Percentiles rank a stretch among this genome's conserved stretches.
Evolutionary conservation across 345 rosid species (phyloP).

Genomic region (Eucalyptus erythrocorys): DNA sequence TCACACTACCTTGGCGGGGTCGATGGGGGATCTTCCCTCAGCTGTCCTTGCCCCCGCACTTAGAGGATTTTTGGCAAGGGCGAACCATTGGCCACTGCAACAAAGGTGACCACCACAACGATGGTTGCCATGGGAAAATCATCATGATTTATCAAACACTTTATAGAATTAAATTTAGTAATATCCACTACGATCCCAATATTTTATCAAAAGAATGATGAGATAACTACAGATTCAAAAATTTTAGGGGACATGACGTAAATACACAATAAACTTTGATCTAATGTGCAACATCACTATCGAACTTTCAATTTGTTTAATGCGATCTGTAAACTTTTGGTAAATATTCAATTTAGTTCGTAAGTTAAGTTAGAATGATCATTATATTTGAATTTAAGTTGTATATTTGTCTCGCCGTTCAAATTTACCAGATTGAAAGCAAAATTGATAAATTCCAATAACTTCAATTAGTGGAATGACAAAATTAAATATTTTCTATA

Average conservation of each 20-base stretch:
- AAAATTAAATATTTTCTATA: background rate
- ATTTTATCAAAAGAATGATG: background rate
- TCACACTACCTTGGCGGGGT: background rate
- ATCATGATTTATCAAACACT: accelerated
- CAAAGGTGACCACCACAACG: background rate
- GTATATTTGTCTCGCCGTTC: background rate
- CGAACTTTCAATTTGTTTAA: background rate
- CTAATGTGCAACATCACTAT: accelerated
- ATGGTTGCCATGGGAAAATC: background rate
- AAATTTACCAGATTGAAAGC: background rate
- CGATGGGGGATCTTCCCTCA: background rate
- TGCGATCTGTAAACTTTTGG: accelerated
- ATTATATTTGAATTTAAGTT: background rate
- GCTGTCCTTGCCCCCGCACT: background rate
- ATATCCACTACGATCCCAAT: accelerated
- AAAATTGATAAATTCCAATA: background rate
- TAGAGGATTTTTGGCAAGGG: background rate
- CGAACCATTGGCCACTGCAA: background rate
- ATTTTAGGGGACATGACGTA: background rate
- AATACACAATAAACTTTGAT: accelerated
- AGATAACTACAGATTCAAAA: background rate
- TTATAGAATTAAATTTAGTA: background rate
- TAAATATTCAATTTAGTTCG: background rate
- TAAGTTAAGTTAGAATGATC: background rate
- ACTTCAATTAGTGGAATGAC: background rate